A percentile compares a stretch with the other conserved stretches of the same genome.
phyloP scores from a whole-genome alignment of 1,284 basidiomycete species.

The Porodaedalea pini region DNA sequence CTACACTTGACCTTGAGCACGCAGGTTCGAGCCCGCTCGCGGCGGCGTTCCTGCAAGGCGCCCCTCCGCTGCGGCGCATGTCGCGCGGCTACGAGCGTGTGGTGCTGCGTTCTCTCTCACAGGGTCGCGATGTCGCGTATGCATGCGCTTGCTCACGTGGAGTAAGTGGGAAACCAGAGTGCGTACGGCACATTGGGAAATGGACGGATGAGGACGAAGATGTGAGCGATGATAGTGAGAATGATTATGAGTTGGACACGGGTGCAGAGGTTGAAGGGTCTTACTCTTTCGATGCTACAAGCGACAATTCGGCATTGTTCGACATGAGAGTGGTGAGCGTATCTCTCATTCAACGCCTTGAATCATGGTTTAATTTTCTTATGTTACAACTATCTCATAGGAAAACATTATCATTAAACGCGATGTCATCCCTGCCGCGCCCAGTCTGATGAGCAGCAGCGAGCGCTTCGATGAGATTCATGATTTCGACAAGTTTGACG shows the following conservation, averaged over 20 bases:
- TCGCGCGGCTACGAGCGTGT: not conserved
- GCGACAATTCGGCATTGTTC: too few relatives aligned
- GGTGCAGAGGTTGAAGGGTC: not conserved
- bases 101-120: not conserved
- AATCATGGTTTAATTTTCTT: too few relatives aligned
- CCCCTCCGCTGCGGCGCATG: slow-evolving; percentile 6
- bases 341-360: too few relatives aligned
- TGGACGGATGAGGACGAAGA: not conserved
- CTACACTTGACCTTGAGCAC: slow-evolving; percentile 1
- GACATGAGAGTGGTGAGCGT: too few relatives aligned
- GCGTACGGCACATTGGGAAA: not conserved
- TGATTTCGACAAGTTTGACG: too few relatives aligned
- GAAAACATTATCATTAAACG: too few relatives aligned
- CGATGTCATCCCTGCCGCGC: too few relatives aligned
- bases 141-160: not conserved
- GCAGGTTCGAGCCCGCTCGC: not conserved
- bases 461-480: too few relatives aligned
- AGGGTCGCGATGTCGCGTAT: not conserved
- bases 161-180: not conserved
- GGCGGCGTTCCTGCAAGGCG: not conserved
- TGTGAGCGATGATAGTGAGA: not conserved
- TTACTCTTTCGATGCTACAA: not conserved
- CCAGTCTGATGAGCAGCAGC: too few relatives aligned
- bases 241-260: not conserved
- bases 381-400: too few relatives aligned